Conservation (phyloP, 192 early-diverging fungal genomes). For the Umbelopsis sp. region DNA sequence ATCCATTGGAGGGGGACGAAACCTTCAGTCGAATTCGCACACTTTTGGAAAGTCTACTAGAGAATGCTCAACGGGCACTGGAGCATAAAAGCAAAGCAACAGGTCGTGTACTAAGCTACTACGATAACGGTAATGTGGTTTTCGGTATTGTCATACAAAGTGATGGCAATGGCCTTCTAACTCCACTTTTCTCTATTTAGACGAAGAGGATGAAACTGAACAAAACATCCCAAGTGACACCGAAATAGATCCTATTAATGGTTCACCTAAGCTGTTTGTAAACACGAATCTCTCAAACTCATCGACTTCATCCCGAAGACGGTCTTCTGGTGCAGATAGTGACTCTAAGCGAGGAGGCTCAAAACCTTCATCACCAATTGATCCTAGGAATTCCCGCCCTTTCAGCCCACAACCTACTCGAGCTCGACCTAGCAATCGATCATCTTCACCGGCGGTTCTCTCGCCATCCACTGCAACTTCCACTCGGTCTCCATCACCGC, state of each 20-base stretch:
- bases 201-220: neutral
- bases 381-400: neutral
- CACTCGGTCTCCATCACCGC: conserved; percentile 5
- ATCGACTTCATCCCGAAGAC: neutral
- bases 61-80: neutral
- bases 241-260: neutral
- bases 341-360: neutral
- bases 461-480: conserved; percentile 11
- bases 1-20: neutral
- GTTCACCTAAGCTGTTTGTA: neutral
- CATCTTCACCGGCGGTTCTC: conserved; percentile 6
- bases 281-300: neutral
- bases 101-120: neutral
- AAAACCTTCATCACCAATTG: neutral
- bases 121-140: neutral
- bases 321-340: conserved; percentile 6
- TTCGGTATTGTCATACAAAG: neutral
- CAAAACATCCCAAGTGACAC: neutral
- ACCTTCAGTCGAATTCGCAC: neutral
- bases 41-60: neutral
- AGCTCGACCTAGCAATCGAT: neutral
- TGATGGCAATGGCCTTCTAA: neutral
- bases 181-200: neutral
- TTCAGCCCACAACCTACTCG: neutral
- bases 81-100: conserved; percentile 4